Evolutionary conservation across 805 yeast species (phyloP), one percentile per base, ranked within the genome.

Genomic region (Zygoascus bituminiphila): DNA sequence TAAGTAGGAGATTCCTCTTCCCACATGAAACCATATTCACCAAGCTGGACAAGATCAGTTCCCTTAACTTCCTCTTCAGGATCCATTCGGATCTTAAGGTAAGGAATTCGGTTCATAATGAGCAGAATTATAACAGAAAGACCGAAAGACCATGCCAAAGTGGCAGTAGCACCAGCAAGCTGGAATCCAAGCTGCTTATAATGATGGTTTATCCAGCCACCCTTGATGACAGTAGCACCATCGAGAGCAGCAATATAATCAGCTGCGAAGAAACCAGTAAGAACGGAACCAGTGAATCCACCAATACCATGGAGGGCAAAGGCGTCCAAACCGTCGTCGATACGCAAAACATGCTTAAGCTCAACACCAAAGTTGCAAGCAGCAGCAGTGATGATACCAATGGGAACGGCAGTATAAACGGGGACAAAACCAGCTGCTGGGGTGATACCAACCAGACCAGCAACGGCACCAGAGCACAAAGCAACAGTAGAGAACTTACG

Each of bases 401-500:
- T 84, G 51, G 85, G 78, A 41, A 88, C 81, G 2, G 96, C 78
- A 51, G 88, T 79, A 79, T 89, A 91, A 50, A 91, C 81, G 49
- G 97, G 97, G 45, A 91, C 96, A 62, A 74, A 89, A 55, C 97
- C 97, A 23, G 97, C 97, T 58, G 91, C 96, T 50, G 98, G 97
- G 4, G 97, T 91, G 55, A 91, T 84, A 64, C 95, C 96, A 45
- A 89, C 97, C 52, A 89, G 75, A 57, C 97, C 98, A 29, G 95
- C 88, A 68, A 89, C 78, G 53, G 88, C 87, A 63, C 98, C 98
- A 47, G 86, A 78, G 69, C 96, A 89, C 67, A 89, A 71, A 55
- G 95, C 96, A 46, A 87, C 88, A 35, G 94, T 84, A 51, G 98
- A 86, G 95, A 95, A 88, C 68, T 88, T 88, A 52, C 83, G 82